Evolutionary conservation across 2,329 filamentous ascomycete species (phyloP), one percentile per base, ranked within the genome.

Genomic region (Neopestalotiopsis sp.): DNA sequence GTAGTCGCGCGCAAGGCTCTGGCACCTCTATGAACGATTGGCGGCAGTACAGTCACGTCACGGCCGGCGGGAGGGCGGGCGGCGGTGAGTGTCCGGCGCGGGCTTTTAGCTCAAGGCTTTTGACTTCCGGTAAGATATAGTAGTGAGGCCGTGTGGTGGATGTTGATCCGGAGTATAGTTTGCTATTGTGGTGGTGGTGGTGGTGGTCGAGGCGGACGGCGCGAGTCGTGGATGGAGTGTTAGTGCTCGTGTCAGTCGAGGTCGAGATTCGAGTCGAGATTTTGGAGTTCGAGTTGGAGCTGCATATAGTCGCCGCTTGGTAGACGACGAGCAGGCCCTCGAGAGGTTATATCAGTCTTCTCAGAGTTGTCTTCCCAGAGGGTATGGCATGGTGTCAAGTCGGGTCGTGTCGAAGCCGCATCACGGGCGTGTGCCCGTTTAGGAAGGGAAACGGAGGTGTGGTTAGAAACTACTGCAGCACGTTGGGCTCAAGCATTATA

Each of bases 361-460:
- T 52, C 45, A 20, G n/a, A n/a, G 45, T 52, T 52, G 45, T 52
- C 45, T 52, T 52, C 20, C 17, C 9, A 17, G 45, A 52, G 45
- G 45, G 45, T 17, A 52, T 17, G 45, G 45, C 45, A 52, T 52
- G 45, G 45, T 57, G 34, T 45, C 64, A 57, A 40, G 49, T 58
- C 64, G 64, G 49, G 45, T 57, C 38, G 17, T 60, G 52, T 67
- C 38, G 65, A 67, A 67, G 65, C 65, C 65, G 65, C 65, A 67
- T 67, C 56, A 67, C 65, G 65, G 65, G 52, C 20, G 65, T 67
- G 32, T 59, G 34, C 49, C 65, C 17, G 34, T 58, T 59, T 67
- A 67, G 65, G 65, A 70, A 73, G 70, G 68, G 70, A 68, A 71
- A 70, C 67, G 71, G 71, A 74, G 69, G 67, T 57, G 34, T 34